A percentile compares a stretch with the other conserved stretches of the same genome.
Conservation (phyloP, 2,329 filamentous ascomycete species). For the Phyllosticta citribraziliensis region DNA sequence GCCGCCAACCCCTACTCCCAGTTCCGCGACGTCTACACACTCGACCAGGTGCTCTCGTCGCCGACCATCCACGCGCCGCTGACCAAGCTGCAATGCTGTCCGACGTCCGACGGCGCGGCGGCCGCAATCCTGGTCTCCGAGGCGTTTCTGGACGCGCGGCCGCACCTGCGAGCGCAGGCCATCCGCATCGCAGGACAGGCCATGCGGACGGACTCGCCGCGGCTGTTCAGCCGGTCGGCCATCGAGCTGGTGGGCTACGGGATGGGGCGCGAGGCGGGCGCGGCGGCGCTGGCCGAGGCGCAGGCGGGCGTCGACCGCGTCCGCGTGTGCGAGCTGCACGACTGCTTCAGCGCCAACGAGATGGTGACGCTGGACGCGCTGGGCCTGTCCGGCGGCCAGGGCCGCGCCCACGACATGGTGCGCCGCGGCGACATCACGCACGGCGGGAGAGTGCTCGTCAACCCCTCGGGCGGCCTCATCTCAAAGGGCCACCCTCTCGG, state of each 20-base stretch:
- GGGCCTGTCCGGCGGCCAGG: conserved; percentile 59
- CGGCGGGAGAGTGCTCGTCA: conserved; percentile 71
- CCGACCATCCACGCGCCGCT: conserved; percentile 76
- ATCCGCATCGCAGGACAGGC: conserved; percentile 80
- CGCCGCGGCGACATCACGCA: conserved; percentile 84
- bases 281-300: conserved; percentile 64
- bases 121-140: conserved; percentile 84
- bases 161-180: conserved; percentile 73
- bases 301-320: conserved; percentile 56
- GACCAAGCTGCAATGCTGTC: conserved; percentile 98
- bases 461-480: conserved; percentile 89
- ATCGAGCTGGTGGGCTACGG: conserved; percentile 86
- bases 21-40: conserved; percentile 84
- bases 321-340: conserved; percentile 84
- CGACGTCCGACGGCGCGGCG: conserved; percentile 85
- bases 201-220: conserved; percentile 73
- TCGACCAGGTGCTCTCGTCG: conserved; percentile 67
- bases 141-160: conserved; percentile 74
- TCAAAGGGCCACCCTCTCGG: conserved; percentile 93
- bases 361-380: conserved; percentile 84
- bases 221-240: conserved; percentile 65
- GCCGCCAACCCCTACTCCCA: conserved; percentile 95
- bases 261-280: conserved; percentile 67
- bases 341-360: conserved; percentile 95
- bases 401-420: conserved; percentile 82